Percentiles rank a stretch among this genome's conserved stretches.
Evolutionary conservation across 225 moss, liverwort and hornwort genomes (phyloP).

Genomic region (Physcomitrellopsis africana): DNA sequence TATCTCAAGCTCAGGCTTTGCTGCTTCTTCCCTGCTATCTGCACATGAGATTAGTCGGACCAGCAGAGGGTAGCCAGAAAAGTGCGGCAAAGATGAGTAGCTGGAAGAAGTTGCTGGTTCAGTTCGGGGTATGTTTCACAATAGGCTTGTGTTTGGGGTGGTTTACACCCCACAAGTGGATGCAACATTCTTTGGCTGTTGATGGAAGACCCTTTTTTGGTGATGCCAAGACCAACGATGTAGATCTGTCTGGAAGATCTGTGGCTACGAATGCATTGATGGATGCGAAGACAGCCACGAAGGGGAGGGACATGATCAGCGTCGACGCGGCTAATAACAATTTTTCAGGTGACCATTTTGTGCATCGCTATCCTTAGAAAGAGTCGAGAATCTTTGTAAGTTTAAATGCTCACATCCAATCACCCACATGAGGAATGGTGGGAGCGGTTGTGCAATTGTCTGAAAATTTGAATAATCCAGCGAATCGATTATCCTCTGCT

Average conservation of each 20-base stretch:
- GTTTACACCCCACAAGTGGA: slow-evolving; percentile 46
- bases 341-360: slow-evolving; percentile 24
- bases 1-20: slow-evolving; percentile 4
- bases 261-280: slow-evolving; percentile 23
- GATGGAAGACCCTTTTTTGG: slow-evolving; percentile 9
- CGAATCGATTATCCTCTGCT: no score
- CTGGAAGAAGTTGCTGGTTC: slow-evolving; percentile 48
- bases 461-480: background rate
- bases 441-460: background rate
- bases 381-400: background rate
- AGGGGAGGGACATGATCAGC: slow-evolving; percentile 24
- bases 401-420: background rate
- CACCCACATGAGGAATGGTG: background rate
- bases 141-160: slow-evolving; percentile 48
- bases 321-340: slow-evolving; percentile 28
- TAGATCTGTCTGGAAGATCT: slow-evolving; percentile 22
- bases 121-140: slow-evolving; percentile 52
- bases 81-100: slow-evolving; percentile 41
- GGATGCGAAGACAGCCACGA: slow-evolving; percentile 23
- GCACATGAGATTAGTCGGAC: background rate
- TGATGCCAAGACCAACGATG: background rate
- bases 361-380: background rate
- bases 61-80: slow-evolving; percentile 39
- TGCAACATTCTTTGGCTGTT: slow-evolving; percentile 32
- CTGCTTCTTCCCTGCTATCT: slow-evolving; percentile 14